These are phyloP conservation scores for Sugiyamaella castrensis DNA, from an alignment of 1,139 yeast genomes.

Conservation along the genomic window DNA sequence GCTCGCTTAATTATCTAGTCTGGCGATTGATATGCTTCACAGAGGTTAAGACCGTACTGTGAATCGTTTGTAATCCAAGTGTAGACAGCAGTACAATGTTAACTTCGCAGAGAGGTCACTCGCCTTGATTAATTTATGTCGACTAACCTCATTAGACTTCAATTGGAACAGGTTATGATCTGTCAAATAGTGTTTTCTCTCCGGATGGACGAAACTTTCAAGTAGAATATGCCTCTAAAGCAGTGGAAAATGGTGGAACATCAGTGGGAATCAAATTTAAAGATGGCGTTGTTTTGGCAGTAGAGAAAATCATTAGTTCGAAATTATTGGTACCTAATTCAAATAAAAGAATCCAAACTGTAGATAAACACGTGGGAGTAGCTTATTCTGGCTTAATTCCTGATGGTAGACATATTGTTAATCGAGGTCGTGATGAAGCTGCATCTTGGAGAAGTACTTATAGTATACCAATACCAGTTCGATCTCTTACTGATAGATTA, in stretches of 20 bases:
- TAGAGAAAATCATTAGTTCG: conserved; percentile 84
- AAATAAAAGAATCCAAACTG: conserved; percentile 85
- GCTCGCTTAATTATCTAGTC: no score
- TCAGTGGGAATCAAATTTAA: conserved; percentile 87
- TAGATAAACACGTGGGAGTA: conserved; percentile 92
- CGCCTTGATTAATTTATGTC: no score
- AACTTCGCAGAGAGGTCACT: no score
- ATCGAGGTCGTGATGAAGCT: conserved; percentile 91
- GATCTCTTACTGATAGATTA: conserved; percentile 80
- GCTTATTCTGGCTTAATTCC: conserved; percentile 89
- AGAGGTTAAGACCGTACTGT: no score
- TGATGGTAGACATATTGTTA: conserved; percentile 92
- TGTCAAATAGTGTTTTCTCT: conserved; percentile 82
- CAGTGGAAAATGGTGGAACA: conserved; percentile 96
- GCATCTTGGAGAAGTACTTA: conserved; percentile 72
- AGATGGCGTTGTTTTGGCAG: conserved; percentile 96
- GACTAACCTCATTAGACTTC: conserved; percentile 54
- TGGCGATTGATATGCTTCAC: no score
- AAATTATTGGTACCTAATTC: conserved; percentile 86
- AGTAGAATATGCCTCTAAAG: conserved; percentile 96
- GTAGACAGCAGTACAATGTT: no score
- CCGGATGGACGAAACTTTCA: conserved; percentile 96
- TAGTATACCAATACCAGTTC: conserved; percentile 72
- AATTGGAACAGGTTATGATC: conserved; percentile 96
- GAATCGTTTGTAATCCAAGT: no score